Conservation (phyloP, 2,329 filamentous ascomycete genomes). For the Dichotomopilus funicola region DNA sequence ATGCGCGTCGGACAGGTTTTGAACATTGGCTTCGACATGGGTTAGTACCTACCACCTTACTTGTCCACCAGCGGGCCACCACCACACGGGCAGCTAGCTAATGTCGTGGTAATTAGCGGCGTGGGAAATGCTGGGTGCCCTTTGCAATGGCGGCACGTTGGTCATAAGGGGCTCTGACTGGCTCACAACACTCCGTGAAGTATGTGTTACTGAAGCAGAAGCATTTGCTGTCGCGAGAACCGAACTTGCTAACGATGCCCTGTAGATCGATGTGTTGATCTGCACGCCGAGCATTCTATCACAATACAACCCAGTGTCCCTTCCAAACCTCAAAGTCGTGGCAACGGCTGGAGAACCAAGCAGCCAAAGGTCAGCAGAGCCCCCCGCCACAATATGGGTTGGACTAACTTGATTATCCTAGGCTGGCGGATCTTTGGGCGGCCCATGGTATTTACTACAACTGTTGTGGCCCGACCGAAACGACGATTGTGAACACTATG, state of each 20-base stretch:
- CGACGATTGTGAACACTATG: conserved; percentile 54
- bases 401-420: not conserved
- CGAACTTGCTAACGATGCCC: conserved; percentile 32
- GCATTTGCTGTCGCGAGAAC: conserved; percentile 7
- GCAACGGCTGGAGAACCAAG: conserved; percentile 47
- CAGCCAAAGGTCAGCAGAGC: conserved; percentile 22
- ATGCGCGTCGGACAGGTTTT: conserved; percentile 49
- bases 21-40: conserved; percentile 56
- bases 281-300: conserved; percentile 48
- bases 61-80: not conserved
- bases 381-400: not conserved
- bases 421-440: conserved; percentile 52
- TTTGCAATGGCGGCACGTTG: conserved; percentile 53
- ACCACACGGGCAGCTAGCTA: conserved; percentile 21
- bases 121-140: conserved; percentile 52
- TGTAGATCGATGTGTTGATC: conserved; percentile 44
- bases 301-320: conserved; percentile 38
- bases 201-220: conserved; percentile 35
- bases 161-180: conserved; percentile 40
- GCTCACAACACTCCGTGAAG: not conserved
- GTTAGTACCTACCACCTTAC: conserved; percentile 36
- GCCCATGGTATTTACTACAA: conserved; percentile 44
- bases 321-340: conserved; percentile 45
- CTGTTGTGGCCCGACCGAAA: conserved; percentile 54
- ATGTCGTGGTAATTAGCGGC: conserved; percentile 32